Evolutionary conservation across 176 grass and related monocot genomes (phyloP), one percentile per base, ranked within the genome.

Genomic region (Cenchrus fungigraminus): DNA sequence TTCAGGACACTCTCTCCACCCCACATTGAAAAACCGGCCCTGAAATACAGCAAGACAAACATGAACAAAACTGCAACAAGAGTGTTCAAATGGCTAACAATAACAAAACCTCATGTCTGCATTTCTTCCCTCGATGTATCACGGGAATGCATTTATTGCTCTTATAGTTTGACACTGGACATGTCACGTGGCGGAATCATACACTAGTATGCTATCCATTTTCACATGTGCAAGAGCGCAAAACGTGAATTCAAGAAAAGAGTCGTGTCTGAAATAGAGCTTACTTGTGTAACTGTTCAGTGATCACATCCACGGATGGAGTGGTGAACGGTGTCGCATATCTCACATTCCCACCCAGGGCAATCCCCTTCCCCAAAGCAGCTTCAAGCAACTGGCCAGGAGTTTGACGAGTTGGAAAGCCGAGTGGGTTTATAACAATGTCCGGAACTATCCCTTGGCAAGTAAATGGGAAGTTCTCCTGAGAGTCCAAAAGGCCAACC

Each of bases 381-480:
- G 96, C 93, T 84, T 98, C 96, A 87, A 98, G 89, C 69, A 98
- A 79, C 87, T 98, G 96, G 3, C 96, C 93, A 74, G 93, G 96
- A 19, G 96, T 98, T 74, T 98, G 96, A 86, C 96, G 87, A 63
- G 96, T 98, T 83, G 96, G 96, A 65, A 95, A 98, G 11, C 89
- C 90, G 13, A 94, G 96, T 40, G 96, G 93, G 82, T 98, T 98
- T 87, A 98, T 98, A 50, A 95, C 88, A 5, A 98, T 87, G 69
- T 98, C 96, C 5, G 93, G 96, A 79, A 98, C 96, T 83, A 98
- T 98, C 68, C 96, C 91, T 92, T 98, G 89, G 82, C 61, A 31
- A 40, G 96, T 92, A 85, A 98, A 94, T 60, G 96, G 91, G 40
- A 98, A 98, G 71, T 95, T 98, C 80, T 98, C 96, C 83, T 98